A percentile compares a stretch with the other conserved stretches of the same genome.
These are phyloP conservation scores for Boletales sp. DNA, from an alignment of 768 basidiomycete genomes.

Conservation along the genomic window DNA sequence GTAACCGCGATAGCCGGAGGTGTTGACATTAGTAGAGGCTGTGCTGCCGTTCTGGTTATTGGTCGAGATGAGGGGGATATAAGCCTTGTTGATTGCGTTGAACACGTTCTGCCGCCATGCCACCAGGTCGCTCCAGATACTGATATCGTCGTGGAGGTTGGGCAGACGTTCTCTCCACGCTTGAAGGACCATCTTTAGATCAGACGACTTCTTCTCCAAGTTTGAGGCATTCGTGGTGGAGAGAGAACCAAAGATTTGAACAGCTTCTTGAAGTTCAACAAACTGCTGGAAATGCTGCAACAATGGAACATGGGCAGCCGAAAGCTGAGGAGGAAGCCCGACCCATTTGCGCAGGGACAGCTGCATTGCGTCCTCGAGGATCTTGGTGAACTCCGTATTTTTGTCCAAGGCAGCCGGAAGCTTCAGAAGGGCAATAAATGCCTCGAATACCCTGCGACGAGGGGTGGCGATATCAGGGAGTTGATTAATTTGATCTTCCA, in stretches of 20 bases:
- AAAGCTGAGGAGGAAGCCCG: slow-evolving; percentile 78
- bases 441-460: slow-evolving; percentile 95
- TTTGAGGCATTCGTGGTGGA: slow-evolving; percentile 83
- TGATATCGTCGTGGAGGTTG: slow-evolving; percentile 95
- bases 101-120: slow-evolving; percentile 99
- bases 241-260: slow-evolving; percentile 89
- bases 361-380: slow-evolving; percentile 95
- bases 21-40: slow-evolving; percentile 60
- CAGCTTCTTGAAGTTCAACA: slow-evolving; percentile 94
- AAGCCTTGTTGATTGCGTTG: slow-evolving; percentile 92
- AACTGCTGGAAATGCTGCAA: slow-evolving; percentile 99
- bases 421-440: slow-evolving; percentile 86
- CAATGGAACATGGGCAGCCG: slow-evolving; percentile 89
- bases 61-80: slow-evolving; percentile 81
- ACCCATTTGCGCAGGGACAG: slow-evolving; percentile 95
- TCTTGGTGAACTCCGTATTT: slow-evolving; percentile 82
- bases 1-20: slow-evolving; percentile 91
- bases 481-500: slow-evolving; percentile 78
- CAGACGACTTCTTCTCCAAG: slow-evolving; percentile 90
- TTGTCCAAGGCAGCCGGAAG: slow-evolving; percentile 77
- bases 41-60: slow-evolving; percentile 49
- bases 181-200: slow-evolving; percentile 93
- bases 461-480: slow-evolving; percentile 89
- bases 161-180: slow-evolving; percentile 97
- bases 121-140: slow-evolving; percentile 98